A percentile compares a stretch with the other conserved stretches of the same genome.
Conservation (phyloP, 345 rosid genomes). For the Camelina neglecta region DNA sequence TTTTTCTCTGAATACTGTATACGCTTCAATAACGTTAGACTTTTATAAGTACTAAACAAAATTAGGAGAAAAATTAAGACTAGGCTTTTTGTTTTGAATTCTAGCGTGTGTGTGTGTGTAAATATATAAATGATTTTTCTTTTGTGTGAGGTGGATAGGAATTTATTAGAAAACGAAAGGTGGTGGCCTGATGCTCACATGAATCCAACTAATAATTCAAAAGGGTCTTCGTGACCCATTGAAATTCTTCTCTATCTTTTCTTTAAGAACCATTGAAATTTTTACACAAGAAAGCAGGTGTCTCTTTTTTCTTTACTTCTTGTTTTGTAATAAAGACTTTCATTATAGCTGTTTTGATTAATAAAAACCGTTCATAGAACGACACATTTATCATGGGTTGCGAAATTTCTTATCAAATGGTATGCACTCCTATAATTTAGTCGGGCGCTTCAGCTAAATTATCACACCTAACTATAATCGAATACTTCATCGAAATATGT, state of each 20-base stretch:
- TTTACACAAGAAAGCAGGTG: slow-evolving; percentile 34
- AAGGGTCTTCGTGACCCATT: slow-evolving; percentile 27
- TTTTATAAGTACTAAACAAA: slow-evolving; percentile 9
- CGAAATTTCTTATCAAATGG: too few relatives aligned
- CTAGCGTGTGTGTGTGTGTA: slow-evolving; percentile 12
- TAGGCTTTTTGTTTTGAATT: slow-evolving; percentile 18
- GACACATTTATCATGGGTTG: too few relatives aligned
- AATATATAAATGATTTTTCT: background rate
- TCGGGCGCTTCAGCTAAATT: too few relatives aligned
- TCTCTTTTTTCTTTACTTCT: background rate
- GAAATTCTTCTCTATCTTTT: slow-evolving; percentile 3
- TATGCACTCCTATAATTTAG: too few relatives aligned
- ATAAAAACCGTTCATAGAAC: background rate
- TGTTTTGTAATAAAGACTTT: slow-evolving; percentile 9
- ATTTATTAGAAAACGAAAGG: slow-evolving; percentile 45
- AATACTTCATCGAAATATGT: too few relatives aligned
- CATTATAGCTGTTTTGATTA: background rate
- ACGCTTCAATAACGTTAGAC: slow-evolving; percentile 8
- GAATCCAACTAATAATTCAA: slow-evolving; percentile 43
- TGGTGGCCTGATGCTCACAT: slow-evolving; percentile 45
- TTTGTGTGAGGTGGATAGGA: slow-evolving; percentile 30
- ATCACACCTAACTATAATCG: too few relatives aligned
- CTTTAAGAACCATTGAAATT: background rate
- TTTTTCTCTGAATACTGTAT: slow-evolving; percentile 26
- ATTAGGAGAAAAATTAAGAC: slow-evolving; percentile 17